These are phyloP conservation scores for Microcyclospora tardicrescens DNA, from an alignment of 2,329 filamentous ascomycete genomes.

Conservation along the genomic window DNA sequence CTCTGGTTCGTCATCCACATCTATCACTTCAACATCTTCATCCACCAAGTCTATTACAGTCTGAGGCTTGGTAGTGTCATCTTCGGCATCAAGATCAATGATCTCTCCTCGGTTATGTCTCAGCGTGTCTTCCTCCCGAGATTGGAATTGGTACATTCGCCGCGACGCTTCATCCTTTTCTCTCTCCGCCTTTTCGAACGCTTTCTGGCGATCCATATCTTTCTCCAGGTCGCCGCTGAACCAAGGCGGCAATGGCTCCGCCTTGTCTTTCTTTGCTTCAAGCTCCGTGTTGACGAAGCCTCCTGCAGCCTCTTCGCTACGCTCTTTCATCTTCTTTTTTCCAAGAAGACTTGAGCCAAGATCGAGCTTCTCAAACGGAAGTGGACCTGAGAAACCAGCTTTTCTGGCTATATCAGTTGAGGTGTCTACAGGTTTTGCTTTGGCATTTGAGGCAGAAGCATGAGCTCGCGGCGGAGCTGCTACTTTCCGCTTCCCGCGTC, in stretches of 20 bases:
- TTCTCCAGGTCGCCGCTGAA: constrained; percentile 44
- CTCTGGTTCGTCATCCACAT: constrained; percentile 4
- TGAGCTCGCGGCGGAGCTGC: constrained; percentile 6
- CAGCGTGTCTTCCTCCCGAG: constrained; percentile 39
- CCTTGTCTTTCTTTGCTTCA: constrained; percentile 26
- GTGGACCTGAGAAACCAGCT: constrained; percentile 57
- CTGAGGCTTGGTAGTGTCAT: constrained; percentile 5
- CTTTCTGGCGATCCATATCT: constrained; percentile 43
- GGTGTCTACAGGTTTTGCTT: constrained; percentile 23
- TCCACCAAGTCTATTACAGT: neutral
- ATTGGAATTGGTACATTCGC: constrained; percentile 48
- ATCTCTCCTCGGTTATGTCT: constrained; percentile 41
- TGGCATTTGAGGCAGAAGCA: constrained; percentile 13
- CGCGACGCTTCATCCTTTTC: constrained; percentile 45
- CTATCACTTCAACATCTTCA: neutral
- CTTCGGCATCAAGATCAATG: constrained; percentile 34
- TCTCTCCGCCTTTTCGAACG: constrained; percentile 32
- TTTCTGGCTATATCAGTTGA: constrained; percentile 31
- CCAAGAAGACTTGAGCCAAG: constrained; percentile 49
- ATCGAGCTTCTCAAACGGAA: constrained; percentile 76
- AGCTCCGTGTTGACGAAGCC: constrained; percentile 49
- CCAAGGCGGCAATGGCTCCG: constrained; percentile 64
- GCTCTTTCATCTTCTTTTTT: constrained; percentile 40
- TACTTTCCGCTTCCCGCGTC: constrained; percentile 28
- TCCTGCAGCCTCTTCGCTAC: constrained; percentile 44